Base-by-base conservation (phyloP, 768 basidiomycete species). In the Hemileccinum impolitum region DNA sequence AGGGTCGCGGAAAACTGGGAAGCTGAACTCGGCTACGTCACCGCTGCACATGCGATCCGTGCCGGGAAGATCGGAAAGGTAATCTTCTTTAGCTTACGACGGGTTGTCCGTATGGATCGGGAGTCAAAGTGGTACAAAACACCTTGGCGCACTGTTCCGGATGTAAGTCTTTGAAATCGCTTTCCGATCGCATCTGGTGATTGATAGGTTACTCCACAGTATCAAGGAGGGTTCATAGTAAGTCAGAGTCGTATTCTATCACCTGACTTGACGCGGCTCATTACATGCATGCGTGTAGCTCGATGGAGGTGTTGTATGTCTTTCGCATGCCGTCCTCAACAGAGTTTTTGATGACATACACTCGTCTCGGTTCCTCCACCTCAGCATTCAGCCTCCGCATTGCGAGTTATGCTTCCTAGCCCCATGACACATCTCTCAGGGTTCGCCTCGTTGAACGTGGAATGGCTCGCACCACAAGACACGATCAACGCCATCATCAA, bases 161-260 rank as follows among this genome's bases (percentile, higher is more conserved):
- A 90, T 28, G 87, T 87, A 57, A 59, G 83, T 75, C 12, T n/a
- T n/a, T n/a, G n/a, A n/a, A 13, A 41, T 53, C 23, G 2, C 38
- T 30, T 30, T 30, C 28, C 11, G 11, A 30, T 30, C 2, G 11
- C 28, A 30, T 30, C 28, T 30, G 8, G 11, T 30, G 9, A 30
- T 9, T 9, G 28, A 30, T 30, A 8, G 9, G 28, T 12, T 30
- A 30, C 28, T 30, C 11, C 48, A 46, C 25, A 87, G 82, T 85
- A 86, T 58, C 85, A 87, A 72, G 87, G 87, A 35, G 90, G 89
- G 28, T 94, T 91, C 71, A 58, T 92, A 71, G 84, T 90, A 56
- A 71, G 86, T 63, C 39, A 8, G 19, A 19, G 10, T n/a, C 11
- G 2, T 28, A 63, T 19, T 3, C 10, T 37, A 17, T 5, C 17